Evolutionary conservation across 768 basidiomycete genomes (phyloP), one percentile per base, ranked within the genome.

Genomic region (Tephrocybe sp.): DNA sequence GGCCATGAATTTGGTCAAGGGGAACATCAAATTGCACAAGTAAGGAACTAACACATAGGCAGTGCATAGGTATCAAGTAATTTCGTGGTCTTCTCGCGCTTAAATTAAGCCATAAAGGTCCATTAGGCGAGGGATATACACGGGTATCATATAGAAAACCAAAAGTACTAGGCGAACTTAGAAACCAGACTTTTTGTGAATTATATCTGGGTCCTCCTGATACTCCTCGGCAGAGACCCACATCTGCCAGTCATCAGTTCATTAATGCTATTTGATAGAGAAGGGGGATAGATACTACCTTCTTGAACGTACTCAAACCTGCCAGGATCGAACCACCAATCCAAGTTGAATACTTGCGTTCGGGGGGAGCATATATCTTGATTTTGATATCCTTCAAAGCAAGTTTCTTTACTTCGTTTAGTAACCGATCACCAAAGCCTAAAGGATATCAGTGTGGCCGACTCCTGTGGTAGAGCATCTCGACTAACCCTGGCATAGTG

Each of bases 151-250:
- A 56, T 40, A 51, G 55, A 50, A 38, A 25, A 52, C 21, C 30
- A 45, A 58, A 47, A 51, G 58, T 57, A 48, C 36, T 47, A 41
- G 55, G 47, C 37, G 46, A 58, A 34, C 44, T 69, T 64, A 92
- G 68, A 93, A 92, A 39, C 89, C 90, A 49, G 88, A 79, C 70
- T 96, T 96, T 71, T 92, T 95, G 71, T 97, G 95, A 63, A 98
- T 98, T 62, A 98, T 90, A 63, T 98, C 95, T 47, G 96, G 95
- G 70, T 98, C 96, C 69, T 99, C 96, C 69, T 97, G 93, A 65
- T 98, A 98, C 70, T 98, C 97, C 69, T 99, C 96, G 31, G 95
- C 94, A 38, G 93, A 95, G 43, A 99, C 92, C 96, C 97, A 99
- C 96, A 99, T 98, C 93, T 97, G 49, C 15, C 48, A 30, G 46